A percentile compares a stretch with the other conserved stretches of the same genome.
Evolutionary conservation across 2,329 filamentous ascomycete species (phyloP).

Genomic region (Alternaria gaisen): DNA sequence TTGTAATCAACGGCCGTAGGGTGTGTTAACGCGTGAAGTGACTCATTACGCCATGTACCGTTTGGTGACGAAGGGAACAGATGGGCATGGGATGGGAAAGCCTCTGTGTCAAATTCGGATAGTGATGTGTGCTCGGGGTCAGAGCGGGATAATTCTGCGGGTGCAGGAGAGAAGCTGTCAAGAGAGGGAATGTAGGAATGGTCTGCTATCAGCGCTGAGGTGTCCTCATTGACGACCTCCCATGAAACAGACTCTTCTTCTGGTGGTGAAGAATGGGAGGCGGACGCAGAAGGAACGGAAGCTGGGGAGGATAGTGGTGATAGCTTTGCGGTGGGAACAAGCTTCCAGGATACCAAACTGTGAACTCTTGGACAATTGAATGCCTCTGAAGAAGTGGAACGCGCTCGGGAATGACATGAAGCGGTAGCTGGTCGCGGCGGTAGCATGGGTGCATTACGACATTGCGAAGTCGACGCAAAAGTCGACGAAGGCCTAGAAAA

Average conservation of each 20-base stretch:
- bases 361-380: neutral
- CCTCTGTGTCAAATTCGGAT: constrained; percentile 9
- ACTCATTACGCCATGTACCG: constrained; percentile 14
- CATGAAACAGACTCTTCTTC: neutral
- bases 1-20: constrained; percentile 1
- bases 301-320: neutral
- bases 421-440: neutral
- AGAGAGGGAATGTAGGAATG: neutral
- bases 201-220: neutral
- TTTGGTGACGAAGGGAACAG: constrained; percentile 21
- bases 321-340: neutral
- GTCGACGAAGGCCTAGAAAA: neutral
- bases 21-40: neutral
- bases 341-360: neutral
- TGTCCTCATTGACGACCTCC: too few species aligned
- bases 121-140: neutral
- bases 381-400: neutral
- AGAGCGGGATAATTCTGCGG: neutral
- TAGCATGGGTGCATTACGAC: neutral
- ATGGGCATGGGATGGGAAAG: constrained; percentile 17
- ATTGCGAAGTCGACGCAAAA: neutral
- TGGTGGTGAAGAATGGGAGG: neutral
- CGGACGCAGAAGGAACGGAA: neutral
- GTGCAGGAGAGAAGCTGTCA: neutral
- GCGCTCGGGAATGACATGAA: neutral